Evolutionary conservation across 495 filamentous ascomycete genomes (phyloP), one percentile per base, ranked within the genome.

Genomic region (Aspergillus biplanus): DNA sequence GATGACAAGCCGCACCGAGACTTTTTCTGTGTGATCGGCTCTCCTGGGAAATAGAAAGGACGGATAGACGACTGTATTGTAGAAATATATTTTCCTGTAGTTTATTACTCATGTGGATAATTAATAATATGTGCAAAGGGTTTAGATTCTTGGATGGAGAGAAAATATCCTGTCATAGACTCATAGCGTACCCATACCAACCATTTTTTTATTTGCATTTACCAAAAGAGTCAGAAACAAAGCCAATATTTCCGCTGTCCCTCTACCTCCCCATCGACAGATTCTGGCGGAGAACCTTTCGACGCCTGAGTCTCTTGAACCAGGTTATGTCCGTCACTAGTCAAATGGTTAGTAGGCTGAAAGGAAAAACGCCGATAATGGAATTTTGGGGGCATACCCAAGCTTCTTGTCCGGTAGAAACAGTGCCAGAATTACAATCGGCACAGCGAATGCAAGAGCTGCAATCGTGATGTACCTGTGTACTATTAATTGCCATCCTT

Each of bases 391-490:
- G 39, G 39, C 73, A 61, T 66, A 80, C 76, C 76, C 74, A 13
- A 82, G 68, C 63, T 75, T 72, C 48, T 74, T 74, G 53, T 82
- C 75, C 5, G 80, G 77, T 70, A 81, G 73, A 33, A 81, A 71
- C 44, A 76, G 62, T 18, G 73, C 64, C 9, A 79, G 58, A 12
- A 82, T 60, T 0, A 82, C 67, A 6, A 75, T 74, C 0, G 75
- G 71, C 5, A 70, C 71, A 8, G 77, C 74, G 33, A 76, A 69
- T 5, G 71, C 78, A 33, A 82, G 59, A 0, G 78, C 77, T n/a
- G 78, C 73, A 52, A 79, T 79, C 3, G 80, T 81, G 56, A 82
- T 78, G 52, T 75, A 79, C 50, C 73, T 71, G 33, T 31, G 34
- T 7, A 46, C 59, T 54, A 48, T 56, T 44, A 52, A 39, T n/a